Base-by-base conservation (phyloP, 2,329 filamentous ascomycete genomes). In the Phaeoacremonium minimum region DNA sequence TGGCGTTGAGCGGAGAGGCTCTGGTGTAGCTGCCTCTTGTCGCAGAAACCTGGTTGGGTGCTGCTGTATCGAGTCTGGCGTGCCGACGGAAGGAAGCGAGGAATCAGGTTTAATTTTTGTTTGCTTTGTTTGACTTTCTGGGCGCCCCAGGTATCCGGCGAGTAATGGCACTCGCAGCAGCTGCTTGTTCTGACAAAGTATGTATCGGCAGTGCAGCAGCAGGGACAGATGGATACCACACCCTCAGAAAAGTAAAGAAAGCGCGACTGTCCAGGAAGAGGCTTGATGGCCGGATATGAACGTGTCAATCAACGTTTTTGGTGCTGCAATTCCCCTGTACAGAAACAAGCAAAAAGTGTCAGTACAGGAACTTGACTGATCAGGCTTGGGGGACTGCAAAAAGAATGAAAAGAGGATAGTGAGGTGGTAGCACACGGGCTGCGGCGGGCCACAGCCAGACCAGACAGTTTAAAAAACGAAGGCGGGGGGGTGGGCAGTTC, bases 1-100 rank as follows among this genome's bases (percentile, higher is more conserved):
- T 75, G 74, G 75, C 64, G 67, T 67, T 65, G 66, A 66, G 67
- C 67, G 70, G 67, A 68, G 66, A 67, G 63, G 57, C 53, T 56
- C 53, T 58, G 51, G 55, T 52, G 64, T 55, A 58, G 55, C 51
- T 55, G 57, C 60, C 62, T 63, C 55, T 62, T 64, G 67, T 74
- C 62, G 69, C 69, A 68, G 66, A 71, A 69, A 69, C 67, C 67
- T 70, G 70, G 71, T 72, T 72, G 66, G 69, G 64, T 53, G 53
- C 52, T 60, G 61, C 64, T 69, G 58, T 57, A 67, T 68, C 53
- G 63, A 69, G 65, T 63, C 61, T 68, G 67, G 66, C 62, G 59
- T 58, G 54, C 54, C 51, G 52, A 42, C 54, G 56, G 66, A 71
- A 64, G 61, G 64, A 68, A 69, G 60, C 60, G 62, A 66, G 58